Base-by-base conservation (phyloP, 2,329 filamentous ascomycete genomes). In the Fusarium lateritium region DNA sequence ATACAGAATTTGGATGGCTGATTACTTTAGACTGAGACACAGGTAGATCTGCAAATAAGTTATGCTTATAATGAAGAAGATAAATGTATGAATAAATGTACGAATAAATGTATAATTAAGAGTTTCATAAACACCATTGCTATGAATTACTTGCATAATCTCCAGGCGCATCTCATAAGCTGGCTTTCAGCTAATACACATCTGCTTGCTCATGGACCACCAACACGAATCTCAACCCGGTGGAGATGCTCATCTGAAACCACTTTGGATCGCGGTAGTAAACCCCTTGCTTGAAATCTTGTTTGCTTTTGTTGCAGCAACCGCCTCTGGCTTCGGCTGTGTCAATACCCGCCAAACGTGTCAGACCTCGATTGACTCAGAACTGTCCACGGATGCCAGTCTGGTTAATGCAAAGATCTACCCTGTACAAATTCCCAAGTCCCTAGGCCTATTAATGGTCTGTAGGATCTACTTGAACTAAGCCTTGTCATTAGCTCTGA, bases 341-440 rank as follows among this genome's bases (percentile, higher is more conserved):
- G 52, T 52, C 39, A 49, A 43, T 56, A 40, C 53, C 38, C 50
- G 49, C 53, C 54, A 54, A 42, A 65, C 63, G 58, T 68, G 63
- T 65, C 67, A 60, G 44, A 55, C 47, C 56, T 51, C 24, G 44
- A 53, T 68, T 59, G 62, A 70, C 49, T 70, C 62, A 53, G 51
- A 36, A 31, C 40, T 34, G 31, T 24, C 26, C 36, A 36, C 14
- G 21, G 36, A 60, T 51, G 34, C 31, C 39, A 42, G 52, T 38
- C 31, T 21, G 21, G 49, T 67, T 39, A 45, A 49, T 52, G 59
- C 45, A 60, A 43, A 19, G 33, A 33, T 31, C 28, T 31, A 11
- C 28, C 13, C 28, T 22, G 24, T 34, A 36, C 28, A 36, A 17
- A 43, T 38, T 28, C 22, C 21, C n/a, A 21, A 22, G 38, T 45